These are phyloP conservation scores for Beauveria medogensis DNA, from an alignment of 2,329 filamentous ascomycete species.

Conservation along the genomic window DNA sequence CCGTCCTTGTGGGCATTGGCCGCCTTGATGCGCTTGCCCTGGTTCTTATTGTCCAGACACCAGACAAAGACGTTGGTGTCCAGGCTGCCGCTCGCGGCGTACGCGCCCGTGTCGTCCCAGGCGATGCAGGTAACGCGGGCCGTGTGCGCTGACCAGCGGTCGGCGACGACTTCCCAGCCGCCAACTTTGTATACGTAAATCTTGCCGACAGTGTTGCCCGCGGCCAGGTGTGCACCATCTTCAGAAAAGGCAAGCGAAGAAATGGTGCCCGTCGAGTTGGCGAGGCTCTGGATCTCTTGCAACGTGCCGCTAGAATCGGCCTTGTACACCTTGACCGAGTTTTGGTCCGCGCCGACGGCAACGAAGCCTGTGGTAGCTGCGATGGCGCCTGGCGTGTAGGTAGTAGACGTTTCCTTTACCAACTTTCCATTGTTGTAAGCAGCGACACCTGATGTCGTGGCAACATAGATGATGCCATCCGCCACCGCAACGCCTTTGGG, in stretches of 20 bases:
- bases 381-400: constrained; percentile 61
- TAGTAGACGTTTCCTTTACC: constrained; percentile 49
- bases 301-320: constrained; percentile 48
- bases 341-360: constrained; percentile 69
- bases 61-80: constrained; percentile 92
- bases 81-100: constrained; percentile 74
- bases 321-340: constrained; percentile 65
- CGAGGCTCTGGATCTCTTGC: constrained; percentile 47
- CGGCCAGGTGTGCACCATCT: constrained; percentile 69
- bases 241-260: constrained; percentile 78
- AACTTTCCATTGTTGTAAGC: constrained; percentile 54
- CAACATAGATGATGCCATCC: constrained; percentile 46
- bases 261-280: constrained; percentile 61
- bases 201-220: constrained; percentile 77
- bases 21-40: constrained; percentile 75
- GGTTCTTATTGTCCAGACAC: constrained; percentile 70
- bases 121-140: constrained; percentile 50
- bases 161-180: constrained; percentile 65
- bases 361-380: constrained; percentile 60
- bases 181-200: constrained; percentile 66
- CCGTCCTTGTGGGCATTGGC: constrained; percentile 93
- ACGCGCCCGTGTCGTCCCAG: constrained; percentile 72
- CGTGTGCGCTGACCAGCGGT: constrained; percentile 58
- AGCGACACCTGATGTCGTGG: constrained; percentile 42
- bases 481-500: constrained; percentile 65